Conservation (phyloP, 176 grass and related monocot species). For the Cocos nucifera region DNA sequence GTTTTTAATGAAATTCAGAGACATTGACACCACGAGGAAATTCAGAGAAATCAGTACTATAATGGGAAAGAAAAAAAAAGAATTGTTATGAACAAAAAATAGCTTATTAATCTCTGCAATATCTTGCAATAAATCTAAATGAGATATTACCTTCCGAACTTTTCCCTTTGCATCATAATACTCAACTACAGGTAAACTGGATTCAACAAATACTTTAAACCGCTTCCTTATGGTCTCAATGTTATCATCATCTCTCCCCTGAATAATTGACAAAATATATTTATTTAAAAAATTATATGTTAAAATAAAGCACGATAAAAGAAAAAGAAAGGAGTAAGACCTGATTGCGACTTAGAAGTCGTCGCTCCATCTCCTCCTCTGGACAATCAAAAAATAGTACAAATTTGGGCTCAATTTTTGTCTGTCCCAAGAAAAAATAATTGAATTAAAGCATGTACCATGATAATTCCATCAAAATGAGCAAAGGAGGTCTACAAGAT, state of each 20-base stretch:
- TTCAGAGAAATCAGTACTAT: too few species aligned
- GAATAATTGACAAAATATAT: not conserved
- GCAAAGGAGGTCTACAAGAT: not conserved
- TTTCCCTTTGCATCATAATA: conserved; percentile 14
- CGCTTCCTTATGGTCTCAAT: conserved; percentile 22
- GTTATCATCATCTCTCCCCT: conserved; percentile 20
- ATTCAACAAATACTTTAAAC: conserved; percentile 13
- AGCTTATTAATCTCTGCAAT: too few species aligned
- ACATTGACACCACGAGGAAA: too few species aligned
- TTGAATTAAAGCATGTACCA: not conserved
- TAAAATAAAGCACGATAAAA: not conserved
- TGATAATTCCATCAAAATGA: not conserved
- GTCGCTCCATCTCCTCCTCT: conserved; percentile 3
- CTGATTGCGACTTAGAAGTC: conserved; percentile 22
- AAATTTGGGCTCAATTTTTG: conserved; percentile 20
- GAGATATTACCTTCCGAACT: conserved; percentile 10
- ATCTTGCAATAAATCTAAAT: not conserved
- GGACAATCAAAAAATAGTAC: conserved; percentile 19
- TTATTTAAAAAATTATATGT: not conserved
- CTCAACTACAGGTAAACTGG: conserved; percentile 17
- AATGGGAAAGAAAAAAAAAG: not conserved
- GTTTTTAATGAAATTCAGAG: too few species aligned
- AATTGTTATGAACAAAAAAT: not conserved
- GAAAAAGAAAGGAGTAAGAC: not conserved
- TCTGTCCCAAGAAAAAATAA: not conserved